These are phyloP conservation scores for Sequoia sempervirens DNA, from an alignment of 75 land plant species.

Conservation along the genomic window DNA sequence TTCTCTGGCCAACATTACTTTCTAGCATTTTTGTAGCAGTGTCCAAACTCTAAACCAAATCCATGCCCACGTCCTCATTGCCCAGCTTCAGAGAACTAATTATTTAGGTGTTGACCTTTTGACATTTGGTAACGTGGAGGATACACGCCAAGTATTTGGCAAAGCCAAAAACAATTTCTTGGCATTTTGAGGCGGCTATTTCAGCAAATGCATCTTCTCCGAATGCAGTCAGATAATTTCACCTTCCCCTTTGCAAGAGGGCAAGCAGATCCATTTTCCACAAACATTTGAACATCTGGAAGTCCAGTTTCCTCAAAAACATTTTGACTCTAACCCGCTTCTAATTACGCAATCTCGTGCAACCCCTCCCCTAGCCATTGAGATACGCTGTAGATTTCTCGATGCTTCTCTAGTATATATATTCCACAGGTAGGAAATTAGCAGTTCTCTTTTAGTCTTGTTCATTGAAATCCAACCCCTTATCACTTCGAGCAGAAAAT, in stretches of 20 bases:
- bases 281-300: too few relatives aligned
- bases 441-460: too few relatives aligned
- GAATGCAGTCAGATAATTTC: slow-evolving; percentile 36
- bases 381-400: too few relatives aligned
- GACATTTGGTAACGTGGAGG: not conserved
- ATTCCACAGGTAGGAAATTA: too few relatives aligned
- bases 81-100: not conserved
- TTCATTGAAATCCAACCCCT: too few relatives aligned
- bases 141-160: slow-evolving; percentile 21
- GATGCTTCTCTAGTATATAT: too few relatives aligned
- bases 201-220: slow-evolving; percentile 19
- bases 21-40: not conserved
- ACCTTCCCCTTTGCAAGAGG: slow-evolving; percentile 34
- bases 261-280: slow-evolving; percentile 2
- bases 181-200: slow-evolving; percentile 12
- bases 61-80: not conserved
- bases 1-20: too few relatives aligned
- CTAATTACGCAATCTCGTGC: too few relatives aligned
- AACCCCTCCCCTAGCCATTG: too few relatives aligned
- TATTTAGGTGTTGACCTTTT: slow-evolving; percentile 6
- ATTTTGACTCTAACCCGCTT: too few relatives aligned
- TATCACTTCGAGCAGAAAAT: too few relatives aligned
- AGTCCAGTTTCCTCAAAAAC: not conserved
- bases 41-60: not conserved
- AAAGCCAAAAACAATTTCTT: slow-evolving; percentile 33